Evolutionary conservation across 805 yeast species (phyloP), one percentile per base, ranked within the genome.

Genomic region (Yueomyces sp.): DNA sequence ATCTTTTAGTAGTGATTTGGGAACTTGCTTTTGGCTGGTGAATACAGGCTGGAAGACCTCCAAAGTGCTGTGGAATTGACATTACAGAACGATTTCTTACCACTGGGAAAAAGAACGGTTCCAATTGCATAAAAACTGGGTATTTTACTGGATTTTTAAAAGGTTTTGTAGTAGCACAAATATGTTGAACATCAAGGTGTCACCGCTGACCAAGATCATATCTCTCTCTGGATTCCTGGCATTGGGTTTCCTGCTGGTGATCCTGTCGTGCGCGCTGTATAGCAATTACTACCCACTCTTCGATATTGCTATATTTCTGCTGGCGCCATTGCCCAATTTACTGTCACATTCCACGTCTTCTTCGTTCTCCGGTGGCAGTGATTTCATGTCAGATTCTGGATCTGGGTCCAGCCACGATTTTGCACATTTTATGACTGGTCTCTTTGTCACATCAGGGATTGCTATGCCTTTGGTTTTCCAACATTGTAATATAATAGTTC

Each of bases 241-340:
- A 1, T 72, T 86, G 51, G 98, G 98, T 4, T 90, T 90, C 54
- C 74, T 92, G 34, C 68, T 92, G 49, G 86, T 88, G 39, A 84
- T 90, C 28, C 69, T 92, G 33, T 86, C 95, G 40, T 87, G 95
- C 42, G 90, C 92, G 2, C 69, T 92, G 9, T 85, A 77, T 66
- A 83, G 85, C 40, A 87, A 86, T 61, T 92, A 96, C 94, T 77
- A 81, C 55, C 97, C 98, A 36, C 71, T 90, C 45, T 72, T 81
- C 36, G 85, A 83, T 51, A 72, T 76, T 33, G 77, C 77, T 19
- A 67, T 82, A 49, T 81, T 81, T 59, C 67, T 77, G 37, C 47
- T 79, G 37, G 88, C 92, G 3, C 88, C 87, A 36, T 44, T 81
- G 36, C 94, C 94, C 4, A 79, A 81, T 47, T 70, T 81, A 7